phyloP scores from a whole-genome alignment of 169 alveolate species.

The Cardiosporidium cionae region DNA sequence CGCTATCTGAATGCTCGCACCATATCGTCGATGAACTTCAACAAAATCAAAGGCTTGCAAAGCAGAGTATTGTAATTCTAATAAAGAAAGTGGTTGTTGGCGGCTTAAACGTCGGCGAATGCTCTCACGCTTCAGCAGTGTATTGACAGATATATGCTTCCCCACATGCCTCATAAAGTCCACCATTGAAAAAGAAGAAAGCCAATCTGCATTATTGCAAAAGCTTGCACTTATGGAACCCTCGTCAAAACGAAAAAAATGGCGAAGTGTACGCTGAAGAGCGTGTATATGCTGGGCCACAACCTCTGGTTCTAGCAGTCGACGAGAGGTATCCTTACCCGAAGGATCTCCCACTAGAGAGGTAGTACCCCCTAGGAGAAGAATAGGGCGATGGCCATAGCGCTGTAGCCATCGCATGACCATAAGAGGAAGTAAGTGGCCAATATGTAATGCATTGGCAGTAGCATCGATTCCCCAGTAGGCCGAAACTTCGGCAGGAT shows the following conservation, averaged over 20 bases:
- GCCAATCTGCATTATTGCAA: neutral
- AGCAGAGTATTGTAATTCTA: constrained; percentile 57
- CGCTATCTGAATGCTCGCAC: constrained; percentile 60
- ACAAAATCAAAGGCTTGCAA: constrained; percentile 64
- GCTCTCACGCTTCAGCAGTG: neutral
- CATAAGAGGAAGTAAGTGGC: constrained; percentile 55
- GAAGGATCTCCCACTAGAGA: constrained; percentile 67
- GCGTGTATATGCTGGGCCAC: neutral
- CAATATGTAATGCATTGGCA: constrained; percentile 51
- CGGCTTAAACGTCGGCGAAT: neutral
- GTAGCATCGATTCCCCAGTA: constrained; percentile 58
- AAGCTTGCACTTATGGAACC: neutral
- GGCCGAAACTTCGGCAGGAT: too few species aligned
- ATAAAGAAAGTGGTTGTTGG: constrained; percentile 15
- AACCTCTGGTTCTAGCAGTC: neutral
- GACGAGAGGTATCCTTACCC: neutral
- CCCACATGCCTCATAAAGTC: neutral
- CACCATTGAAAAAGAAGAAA: neutral
- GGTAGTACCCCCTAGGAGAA: constrained; percentile 62
- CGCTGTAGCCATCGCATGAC: constrained; percentile 46
- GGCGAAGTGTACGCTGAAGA: neutral
- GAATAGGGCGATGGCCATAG: constrained; percentile 42
- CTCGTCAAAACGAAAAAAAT: neutral
- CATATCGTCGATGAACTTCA: constrained; percentile 36
- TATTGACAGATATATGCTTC: neutral